These are phyloP conservation scores for Phaeosphaeriaceae sp. DNA, from an alignment of 2,329 filamentous ascomycete genomes.

Conservation along the genomic window DNA sequence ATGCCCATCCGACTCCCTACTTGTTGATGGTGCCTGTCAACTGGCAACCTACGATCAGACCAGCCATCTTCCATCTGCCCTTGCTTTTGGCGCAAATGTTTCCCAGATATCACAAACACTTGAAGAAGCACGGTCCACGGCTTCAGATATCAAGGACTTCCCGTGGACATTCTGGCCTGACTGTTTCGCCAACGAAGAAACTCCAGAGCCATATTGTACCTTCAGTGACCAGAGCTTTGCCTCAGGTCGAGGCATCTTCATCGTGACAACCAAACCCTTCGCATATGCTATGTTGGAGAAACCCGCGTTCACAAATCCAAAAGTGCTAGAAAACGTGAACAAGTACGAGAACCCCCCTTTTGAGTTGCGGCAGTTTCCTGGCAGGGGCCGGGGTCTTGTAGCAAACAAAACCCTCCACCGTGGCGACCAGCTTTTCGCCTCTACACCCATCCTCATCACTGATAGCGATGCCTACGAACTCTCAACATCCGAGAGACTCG, in stretches of 20 bases:
- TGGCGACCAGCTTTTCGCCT: conserved; percentile 44
- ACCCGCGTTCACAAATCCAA: conserved; percentile 35
- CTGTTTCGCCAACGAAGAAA: conserved; percentile 37
- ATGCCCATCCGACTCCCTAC: conserved; percentile 31
- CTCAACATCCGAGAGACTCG: conserved; percentile 28
- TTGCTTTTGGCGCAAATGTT: conserved; percentile 26
- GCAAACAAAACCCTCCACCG: conserved; percentile 44
- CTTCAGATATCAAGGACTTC: conserved; percentile 26
- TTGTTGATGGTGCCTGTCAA: conserved; percentile 35
- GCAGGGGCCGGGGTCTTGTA: conserved; percentile 41
- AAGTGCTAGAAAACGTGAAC: conserved; percentile 25
- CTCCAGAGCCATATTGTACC: conserved; percentile 35
- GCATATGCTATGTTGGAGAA: conserved; percentile 39
- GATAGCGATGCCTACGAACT: conserved; percentile 36
- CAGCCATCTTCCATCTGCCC: conserved; percentile 6
- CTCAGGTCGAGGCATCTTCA: conserved; percentile 39
- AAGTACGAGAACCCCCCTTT: conserved; percentile 37
- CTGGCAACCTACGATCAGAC: conserved; percentile 11
- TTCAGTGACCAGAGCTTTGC: conserved; percentile 41
- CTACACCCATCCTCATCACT: conserved; percentile 39
- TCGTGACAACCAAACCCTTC: conserved; percentile 32
- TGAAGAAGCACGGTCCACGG: conserved; percentile 30
- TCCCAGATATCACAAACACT: conserved; percentile 19
- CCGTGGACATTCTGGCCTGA: conserved; percentile 44
- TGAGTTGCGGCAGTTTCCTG: conserved; percentile 36